Conservation (phyloP, 768 basidiomycete species). For the Tricholoma flavovirens region DNA sequence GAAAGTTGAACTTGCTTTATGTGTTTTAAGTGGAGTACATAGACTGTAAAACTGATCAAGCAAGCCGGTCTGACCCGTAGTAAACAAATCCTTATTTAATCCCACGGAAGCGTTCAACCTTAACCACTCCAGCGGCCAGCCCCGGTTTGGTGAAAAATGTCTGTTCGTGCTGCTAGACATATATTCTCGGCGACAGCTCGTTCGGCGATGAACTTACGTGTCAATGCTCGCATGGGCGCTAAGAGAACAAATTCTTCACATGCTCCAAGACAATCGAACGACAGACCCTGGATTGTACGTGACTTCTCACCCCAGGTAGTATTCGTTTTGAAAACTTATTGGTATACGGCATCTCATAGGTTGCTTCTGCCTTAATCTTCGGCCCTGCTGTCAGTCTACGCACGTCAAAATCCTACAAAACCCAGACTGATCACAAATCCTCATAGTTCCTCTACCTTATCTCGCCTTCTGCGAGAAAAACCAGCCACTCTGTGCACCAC, state of each 20-base stretch:
- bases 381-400: slow-evolving; percentile 33
- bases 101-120: slow-evolving; percentile 11
- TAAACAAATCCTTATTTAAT: slow-evolving; percentile 4
- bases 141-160: slow-evolving; percentile 22
- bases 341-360: slow-evolving; percentile 18
- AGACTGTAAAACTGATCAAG: no score
- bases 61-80: slow-evolving; percentile 34
- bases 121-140: slow-evolving; percentile 3
- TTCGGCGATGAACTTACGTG: slow-evolving; percentile 18
- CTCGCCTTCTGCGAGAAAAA: slow-evolving; percentile 35
- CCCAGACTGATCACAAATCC: slow-evolving; percentile 3
- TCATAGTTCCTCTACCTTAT: slow-evolving; percentile 35
- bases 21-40: no score
- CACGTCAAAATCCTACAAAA: background rate
- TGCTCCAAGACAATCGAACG: slow-evolving; percentile 26
- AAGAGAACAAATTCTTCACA: slow-evolving; percentile 35
- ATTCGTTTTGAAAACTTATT: no score
- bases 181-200: slow-evolving; percentile 29
- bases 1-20: background rate
- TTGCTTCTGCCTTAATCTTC: slow-evolving; percentile 35
- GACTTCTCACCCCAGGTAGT: slow-evolving; percentile 6
- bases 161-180: slow-evolving; percentile 33
- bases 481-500: slow-evolving; percentile 26
- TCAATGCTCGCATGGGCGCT: slow-evolving; percentile 18
- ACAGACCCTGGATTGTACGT: slow-evolving; percentile 43